Conservation (phyloP, 1,284 basidiomycete genomes). For the Amylostereum chailletii region DNA sequence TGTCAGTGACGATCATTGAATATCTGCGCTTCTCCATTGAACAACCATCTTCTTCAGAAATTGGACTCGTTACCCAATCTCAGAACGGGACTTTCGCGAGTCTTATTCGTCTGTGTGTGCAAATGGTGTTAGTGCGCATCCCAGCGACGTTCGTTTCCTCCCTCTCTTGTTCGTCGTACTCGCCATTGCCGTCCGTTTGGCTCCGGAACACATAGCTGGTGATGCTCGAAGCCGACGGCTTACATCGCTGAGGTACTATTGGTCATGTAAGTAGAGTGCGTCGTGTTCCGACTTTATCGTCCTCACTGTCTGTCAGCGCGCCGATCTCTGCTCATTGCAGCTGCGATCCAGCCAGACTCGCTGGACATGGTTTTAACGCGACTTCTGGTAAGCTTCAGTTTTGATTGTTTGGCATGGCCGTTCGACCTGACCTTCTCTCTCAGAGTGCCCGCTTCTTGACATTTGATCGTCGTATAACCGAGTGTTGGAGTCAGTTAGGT, state of each 20-base stretch:
- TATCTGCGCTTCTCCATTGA: constrained; percentile 3
- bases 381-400: constrained; percentile 54
- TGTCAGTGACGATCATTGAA: constrained; percentile 39
- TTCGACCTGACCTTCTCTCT: neutral
- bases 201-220: constrained; percentile 78
- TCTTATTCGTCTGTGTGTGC: constrained; percentile 77
- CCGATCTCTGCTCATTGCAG: constrained; percentile 78
- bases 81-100: constrained; percentile 76
- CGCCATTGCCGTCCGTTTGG: constrained; percentile 81
- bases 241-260: constrained; percentile 83
- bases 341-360: constrained; percentile 85
- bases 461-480: constrained; percentile 81
- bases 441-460: constrained; percentile 89
- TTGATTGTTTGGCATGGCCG: neutral
- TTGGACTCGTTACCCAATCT: constrained; percentile 90
- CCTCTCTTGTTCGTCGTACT: constrained; percentile 89
- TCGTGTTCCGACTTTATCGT: neutral
- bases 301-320: constrained; percentile 46
- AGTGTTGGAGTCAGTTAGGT: constrained; percentile 93
- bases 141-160: constrained; percentile 80
- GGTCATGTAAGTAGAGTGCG: constrained; percentile 70
- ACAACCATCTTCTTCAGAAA: constrained; percentile 46
- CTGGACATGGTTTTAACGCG: constrained; percentile 85
- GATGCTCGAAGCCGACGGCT: constrained; percentile 67
- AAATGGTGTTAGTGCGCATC: constrained; percentile 67